These are phyloP conservation scores for Taphrina betulina DNA, from an alignment of 1,139 yeast species.

Conservation along the genomic window DNA sequence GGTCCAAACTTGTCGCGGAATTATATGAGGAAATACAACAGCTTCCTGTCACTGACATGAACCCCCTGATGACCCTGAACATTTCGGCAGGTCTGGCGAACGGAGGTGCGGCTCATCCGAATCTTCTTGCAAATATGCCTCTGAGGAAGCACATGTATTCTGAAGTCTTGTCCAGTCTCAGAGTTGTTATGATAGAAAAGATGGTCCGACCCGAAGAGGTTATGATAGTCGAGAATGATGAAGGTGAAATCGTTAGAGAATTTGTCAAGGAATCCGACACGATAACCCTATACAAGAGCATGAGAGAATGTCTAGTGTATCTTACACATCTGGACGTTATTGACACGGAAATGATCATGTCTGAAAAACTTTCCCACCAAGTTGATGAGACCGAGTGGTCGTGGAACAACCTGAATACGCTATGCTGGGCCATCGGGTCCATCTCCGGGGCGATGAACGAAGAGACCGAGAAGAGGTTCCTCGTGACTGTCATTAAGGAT, in stretches of 20 bases:
- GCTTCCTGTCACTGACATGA: conserved; percentile 66
- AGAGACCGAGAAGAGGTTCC: conserved; percentile 91
- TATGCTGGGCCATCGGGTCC: conserved; percentile 99
- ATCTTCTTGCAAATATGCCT: conserved; percentile 68
- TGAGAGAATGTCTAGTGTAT: conserved; percentile 93
- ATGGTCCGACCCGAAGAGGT: conserved; percentile 97
- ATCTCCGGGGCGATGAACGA: conserved; percentile 98
- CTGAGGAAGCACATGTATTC: conserved; percentile 82
- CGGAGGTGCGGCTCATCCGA: conserved; percentile 88
- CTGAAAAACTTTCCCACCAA: conserved; percentile 83
- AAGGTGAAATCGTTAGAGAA: conserved; percentile 97
- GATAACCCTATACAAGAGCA: conserved; percentile 87
- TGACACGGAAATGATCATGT: conserved; percentile 93
- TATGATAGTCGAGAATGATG: conserved; percentile 93
- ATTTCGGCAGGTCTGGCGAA: conserved; percentile 50
- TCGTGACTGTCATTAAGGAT: conserved; percentile 90
- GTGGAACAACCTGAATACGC: conserved; percentile 94
- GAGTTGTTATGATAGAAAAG: conserved; percentile 88
- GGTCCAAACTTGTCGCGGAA: conserved; percentile 79
- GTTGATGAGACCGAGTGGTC: conserved; percentile 98
- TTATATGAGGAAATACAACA: conserved; percentile 82
- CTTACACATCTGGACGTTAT: conserved; percentile 92
- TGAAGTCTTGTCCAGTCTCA: conserved; percentile 70
- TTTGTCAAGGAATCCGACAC: conserved; percentile 96
- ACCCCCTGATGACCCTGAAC: conserved; percentile 69